A percentile compares a stretch with the other conserved stretches of the same genome.
These are phyloP conservation scores for Lactarius sanguifluus DNA, from an alignment of 768 basidiomycete genomes.

Conservation along the genomic window DNA sequence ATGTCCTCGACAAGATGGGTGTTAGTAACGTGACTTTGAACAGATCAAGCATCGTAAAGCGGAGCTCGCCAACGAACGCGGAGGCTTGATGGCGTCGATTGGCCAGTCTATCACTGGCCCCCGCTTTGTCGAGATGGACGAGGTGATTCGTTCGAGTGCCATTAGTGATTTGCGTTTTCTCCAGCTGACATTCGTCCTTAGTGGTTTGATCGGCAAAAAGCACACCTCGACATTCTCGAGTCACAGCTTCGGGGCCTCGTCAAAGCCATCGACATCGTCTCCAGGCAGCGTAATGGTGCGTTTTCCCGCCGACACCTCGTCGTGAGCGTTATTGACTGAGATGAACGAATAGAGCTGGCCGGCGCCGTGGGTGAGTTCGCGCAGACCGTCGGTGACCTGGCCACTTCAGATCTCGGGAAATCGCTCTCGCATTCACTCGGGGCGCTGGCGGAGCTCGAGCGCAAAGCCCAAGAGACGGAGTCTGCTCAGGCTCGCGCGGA, in stretches of 20 bases:
- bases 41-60: slow-evolving; percentile 88
- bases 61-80: slow-evolving; percentile 72
- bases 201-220: slow-evolving; percentile 92
- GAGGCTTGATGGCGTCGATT: slow-evolving; percentile 81
- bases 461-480: slow-evolving; percentile 70
- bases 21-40: slow-evolving; percentile 10
- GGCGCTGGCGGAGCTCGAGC: slow-evolving; percentile 71
- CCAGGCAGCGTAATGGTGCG: slow-evolving; percentile 74
- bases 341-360: slow-evolving; percentile 56
- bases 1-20: neutral
- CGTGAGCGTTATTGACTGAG: neutral
- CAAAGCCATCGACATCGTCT: slow-evolving; percentile 82
- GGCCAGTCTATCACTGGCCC: slow-evolving; percentile 78
- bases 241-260: slow-evolving; percentile 83
- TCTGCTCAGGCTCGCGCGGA: slow-evolving; percentile 79
- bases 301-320: slow-evolving; percentile 4
- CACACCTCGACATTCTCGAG: slow-evolving; percentile 86
- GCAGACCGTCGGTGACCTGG: slow-evolving; percentile 64
- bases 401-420: slow-evolving; percentile 71
- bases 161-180: neutral
- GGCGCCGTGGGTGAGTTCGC: slow-evolving; percentile 76
- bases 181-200: slow-evolving; percentile 35
- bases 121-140: slow-evolving; percentile 86
- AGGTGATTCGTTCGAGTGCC: slow-evolving; percentile 45
- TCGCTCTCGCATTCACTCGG: slow-evolving; percentile 69